Evolutionary conservation across 1,284 basidiomycete genomes (phyloP), one percentile per base, ranked within the genome.

Genomic region (Apiotrichum akiyoshidainum): DNA sequence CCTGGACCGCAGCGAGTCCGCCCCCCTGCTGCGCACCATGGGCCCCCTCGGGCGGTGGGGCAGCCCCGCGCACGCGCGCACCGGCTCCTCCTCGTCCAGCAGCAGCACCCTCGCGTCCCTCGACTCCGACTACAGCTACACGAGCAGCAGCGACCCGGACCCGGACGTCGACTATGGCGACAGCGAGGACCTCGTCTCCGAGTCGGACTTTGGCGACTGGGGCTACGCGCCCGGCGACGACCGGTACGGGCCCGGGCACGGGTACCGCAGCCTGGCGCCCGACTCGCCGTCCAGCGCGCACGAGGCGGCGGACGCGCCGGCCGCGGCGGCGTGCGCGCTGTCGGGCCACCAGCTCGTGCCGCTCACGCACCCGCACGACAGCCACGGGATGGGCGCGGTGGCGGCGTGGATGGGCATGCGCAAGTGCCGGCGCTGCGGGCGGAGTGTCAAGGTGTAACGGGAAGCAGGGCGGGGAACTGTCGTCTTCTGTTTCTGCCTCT

Each of bases 151-250:
- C 3, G 19, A 19, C 17, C 11, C n/a, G 42, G 13, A 17, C 40
- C 5, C 2, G 5, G 40, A 41, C 40, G 3, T 19, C 19, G 42
- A 44, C 19, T 13, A 42, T n/a, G 41, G 11, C 41, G 41, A 42
- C 33, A 33, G 5, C 33, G 16, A 34, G 31, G 46, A 47, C 5
- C 9, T 45, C 44, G 9, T 11, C 26, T 34, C 31, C 46, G 46
- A 47, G 31, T 34, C 31, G 31, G 33, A 35, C 33, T 47, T 47
- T 35, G 46, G 46, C 31, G 46, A 47, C 46, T 47, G 46, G 46
- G 46, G 46, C 5, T 47, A 17, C 9, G 46, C 46, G 31, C 16
- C 46, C 16, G 34, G 46, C 31, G 46, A 47, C 7, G 26, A 17
- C 4, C 14, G 22, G 33, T 13, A n/a, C n/a, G n/a, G n/a, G n/a